These are phyloP conservation scores for Colletotrichum plurivorum DNA, from an alignment of 2,329 filamentous ascomycete species.

Conservation along the genomic window DNA sequence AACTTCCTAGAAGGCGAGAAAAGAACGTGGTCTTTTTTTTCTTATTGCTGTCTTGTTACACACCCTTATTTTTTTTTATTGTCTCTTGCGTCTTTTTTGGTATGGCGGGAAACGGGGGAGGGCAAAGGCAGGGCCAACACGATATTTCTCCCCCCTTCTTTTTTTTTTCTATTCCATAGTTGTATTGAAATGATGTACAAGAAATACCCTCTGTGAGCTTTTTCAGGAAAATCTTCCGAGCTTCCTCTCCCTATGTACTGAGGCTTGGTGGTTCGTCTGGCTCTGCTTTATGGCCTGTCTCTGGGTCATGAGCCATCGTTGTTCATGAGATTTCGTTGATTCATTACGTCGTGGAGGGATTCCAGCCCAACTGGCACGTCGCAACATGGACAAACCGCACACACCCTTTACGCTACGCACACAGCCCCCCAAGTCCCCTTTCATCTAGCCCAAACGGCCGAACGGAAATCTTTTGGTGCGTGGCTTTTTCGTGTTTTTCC, in stretches of 20 bases:
- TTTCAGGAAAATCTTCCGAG: slow-evolving; percentile 6
- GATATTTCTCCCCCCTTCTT: slow-evolving; percentile 35
- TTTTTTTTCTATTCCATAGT: slow-evolving; percentile 35
- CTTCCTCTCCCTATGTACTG: neutral
- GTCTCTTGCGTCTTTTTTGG: neutral
- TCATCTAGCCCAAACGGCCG: no score
- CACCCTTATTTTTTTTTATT: slow-evolving; percentile 3
- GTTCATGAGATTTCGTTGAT: no score
- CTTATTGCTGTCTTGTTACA: neutral
- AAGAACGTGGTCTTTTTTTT: slow-evolving; percentile 36
- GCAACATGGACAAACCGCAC: no score
- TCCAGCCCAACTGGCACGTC: no score
- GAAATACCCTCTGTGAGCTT: slow-evolving; percentile 9
- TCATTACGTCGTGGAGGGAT: no score
- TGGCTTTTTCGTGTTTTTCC: no score
- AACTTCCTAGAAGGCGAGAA: slow-evolving; percentile 38
- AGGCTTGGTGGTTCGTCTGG: no score
- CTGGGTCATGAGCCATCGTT: no score
- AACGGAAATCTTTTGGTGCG: no score
- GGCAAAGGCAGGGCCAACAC: slow-evolving; percentile 12
- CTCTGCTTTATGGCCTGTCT: no score
- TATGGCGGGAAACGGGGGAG: slow-evolving; percentile 1
- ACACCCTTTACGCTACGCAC: no score
- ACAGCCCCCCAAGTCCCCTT: no score
- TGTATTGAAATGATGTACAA: slow-evolving; percentile 40